A percentile compares a stretch with the other conserved stretches of the same genome.
Evolutionary conservation across 164 flowering plant genomes (phyloP).

Genomic region (Sedum album): DNA sequence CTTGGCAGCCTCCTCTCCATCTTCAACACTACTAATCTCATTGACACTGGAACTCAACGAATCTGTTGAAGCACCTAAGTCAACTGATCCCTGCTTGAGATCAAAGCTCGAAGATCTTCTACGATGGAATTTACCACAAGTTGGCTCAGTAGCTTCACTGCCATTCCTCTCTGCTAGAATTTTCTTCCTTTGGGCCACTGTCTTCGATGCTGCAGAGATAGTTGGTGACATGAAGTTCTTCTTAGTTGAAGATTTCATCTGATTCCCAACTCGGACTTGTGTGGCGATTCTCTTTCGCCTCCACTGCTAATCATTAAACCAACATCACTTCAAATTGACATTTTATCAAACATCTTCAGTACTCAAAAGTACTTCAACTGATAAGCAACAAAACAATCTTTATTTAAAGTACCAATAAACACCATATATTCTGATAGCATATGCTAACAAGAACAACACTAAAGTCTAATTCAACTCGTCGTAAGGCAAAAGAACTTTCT

Average conservation of each 20-base stretch:
- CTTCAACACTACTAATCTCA: not conserved
- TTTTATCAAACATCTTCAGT: not conserved
- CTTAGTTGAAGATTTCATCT: not conserved
- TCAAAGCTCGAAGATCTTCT: constrained; percentile 2
- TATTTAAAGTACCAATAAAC: not conserved
- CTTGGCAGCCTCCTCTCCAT: constrained; percentile 10
- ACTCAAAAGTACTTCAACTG: too few species aligned
- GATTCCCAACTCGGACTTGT: not conserved
- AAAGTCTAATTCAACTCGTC: not conserved
- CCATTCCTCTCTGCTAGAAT: not conserved
- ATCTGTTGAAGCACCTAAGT: not conserved
- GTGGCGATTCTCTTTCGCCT: not conserved
- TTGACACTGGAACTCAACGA: not conserved
- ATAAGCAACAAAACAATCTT: too few species aligned
- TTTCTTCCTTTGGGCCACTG: not conserved
- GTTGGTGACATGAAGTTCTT: constrained; percentile 8
- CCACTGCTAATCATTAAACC: not conserved
- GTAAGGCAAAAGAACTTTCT: not conserved
- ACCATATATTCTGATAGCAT: not conserved
- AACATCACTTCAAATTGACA: not conserved
- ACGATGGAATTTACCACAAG: not conserved
- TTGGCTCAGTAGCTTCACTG: constrained; percentile 2
- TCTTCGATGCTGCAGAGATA: not conserved
- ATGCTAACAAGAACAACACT: too few species aligned
- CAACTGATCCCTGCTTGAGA: not conserved